Evolutionary conservation across 306 rosid genomes (phyloP).

Genomic region (Canavalia ensiformis): DNA sequence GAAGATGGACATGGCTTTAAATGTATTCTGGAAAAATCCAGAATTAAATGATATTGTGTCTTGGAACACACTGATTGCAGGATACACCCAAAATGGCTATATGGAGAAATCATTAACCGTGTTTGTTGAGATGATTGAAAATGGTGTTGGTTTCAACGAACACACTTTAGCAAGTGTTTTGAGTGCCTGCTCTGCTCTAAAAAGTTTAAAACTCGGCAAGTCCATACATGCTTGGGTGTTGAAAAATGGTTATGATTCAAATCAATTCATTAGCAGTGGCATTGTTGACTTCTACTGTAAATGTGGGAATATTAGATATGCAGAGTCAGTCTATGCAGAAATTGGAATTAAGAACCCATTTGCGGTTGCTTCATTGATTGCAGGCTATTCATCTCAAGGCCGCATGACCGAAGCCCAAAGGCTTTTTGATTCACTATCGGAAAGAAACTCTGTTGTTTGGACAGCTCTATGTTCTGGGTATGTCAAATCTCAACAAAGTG

Average conservation of each 20-base stretch:
- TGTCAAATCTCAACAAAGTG: conserved; percentile 68
- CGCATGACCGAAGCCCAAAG: conserved; percentile 66
- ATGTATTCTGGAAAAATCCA: conserved; percentile 59
- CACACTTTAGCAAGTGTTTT: conserved; percentile 78
- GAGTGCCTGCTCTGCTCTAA: conserved; percentile 72
- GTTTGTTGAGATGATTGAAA: conserved; percentile 64
- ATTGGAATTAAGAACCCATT: conserved; percentile 53
- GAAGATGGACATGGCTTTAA: conserved; percentile 66
- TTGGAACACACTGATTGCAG: conserved; percentile 85
- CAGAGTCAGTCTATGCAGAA: conserved; percentile 60
- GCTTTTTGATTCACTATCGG: conserved; percentile 68
- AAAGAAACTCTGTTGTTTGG: conserved; percentile 70
- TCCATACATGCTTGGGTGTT: conserved; percentile 74
- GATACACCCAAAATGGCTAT: conserved; percentile 68
- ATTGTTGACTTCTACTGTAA: conserved; percentile 80
- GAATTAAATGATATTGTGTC: conserved; percentile 69
- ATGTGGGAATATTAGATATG: conserved; percentile 71
- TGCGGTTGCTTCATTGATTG: conserved; percentile 67
- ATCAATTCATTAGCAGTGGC: conserved; percentile 74
- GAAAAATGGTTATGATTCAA: conserved; percentile 56
- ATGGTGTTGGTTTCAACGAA: conserved; percentile 62
- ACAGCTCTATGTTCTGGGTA: conserved; percentile 79
- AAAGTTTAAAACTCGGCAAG: conserved; percentile 62
- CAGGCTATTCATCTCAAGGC: conserved; percentile 74
- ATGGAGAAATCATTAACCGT: conserved; percentile 64